Evolutionary conservation across 495 filamentous ascomycete species (phyloP).

Genomic region (Umbilicaria muhlenbergii): DNA sequence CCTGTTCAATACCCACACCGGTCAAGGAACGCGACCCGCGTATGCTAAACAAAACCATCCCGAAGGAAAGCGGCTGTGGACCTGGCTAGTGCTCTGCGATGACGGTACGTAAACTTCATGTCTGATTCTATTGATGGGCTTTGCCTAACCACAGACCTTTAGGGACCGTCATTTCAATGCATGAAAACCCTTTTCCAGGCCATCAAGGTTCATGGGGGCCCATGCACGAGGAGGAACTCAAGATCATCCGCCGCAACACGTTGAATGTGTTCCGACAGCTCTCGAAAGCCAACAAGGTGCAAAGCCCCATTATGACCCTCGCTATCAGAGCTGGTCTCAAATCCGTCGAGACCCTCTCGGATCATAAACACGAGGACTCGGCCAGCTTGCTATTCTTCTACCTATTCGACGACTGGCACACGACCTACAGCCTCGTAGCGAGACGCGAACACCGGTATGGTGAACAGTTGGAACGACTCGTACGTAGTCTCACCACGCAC

Average conservation of each 20-base stretch:
- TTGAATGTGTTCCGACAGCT: constrained; percentile 56
- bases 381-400: constrained; percentile 73
- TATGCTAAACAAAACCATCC: constrained; percentile 30
- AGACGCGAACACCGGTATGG: constrained; percentile 46
- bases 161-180: constrained; percentile 65
- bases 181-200: constrained; percentile 49
- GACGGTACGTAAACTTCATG: constrained; percentile 38
- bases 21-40: constrained; percentile 6
- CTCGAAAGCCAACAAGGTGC: constrained; percentile 25
- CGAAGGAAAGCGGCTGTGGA: constrained; percentile 51
- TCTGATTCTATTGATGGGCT: neutral
- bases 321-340: constrained; percentile 18
- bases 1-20: constrained; percentile 39
- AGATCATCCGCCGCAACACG: constrained; percentile 49
- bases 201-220: constrained; percentile 16
- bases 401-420: constrained; percentile 75
- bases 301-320: constrained; percentile 21
- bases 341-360: constrained; percentile 25
- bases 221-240: constrained; percentile 25
- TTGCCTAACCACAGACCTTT: neutral
- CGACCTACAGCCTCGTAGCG: constrained; percentile 47
- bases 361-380: constrained; percentile 19
- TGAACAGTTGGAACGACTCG: constrained; percentile 37
- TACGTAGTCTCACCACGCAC: constrained; percentile 17
- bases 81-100: constrained; percentile 69